Evolutionary conservation across 352 stramenopile genomes (phyloP).

Genomic region (Globisporangium yorkense): DNA sequence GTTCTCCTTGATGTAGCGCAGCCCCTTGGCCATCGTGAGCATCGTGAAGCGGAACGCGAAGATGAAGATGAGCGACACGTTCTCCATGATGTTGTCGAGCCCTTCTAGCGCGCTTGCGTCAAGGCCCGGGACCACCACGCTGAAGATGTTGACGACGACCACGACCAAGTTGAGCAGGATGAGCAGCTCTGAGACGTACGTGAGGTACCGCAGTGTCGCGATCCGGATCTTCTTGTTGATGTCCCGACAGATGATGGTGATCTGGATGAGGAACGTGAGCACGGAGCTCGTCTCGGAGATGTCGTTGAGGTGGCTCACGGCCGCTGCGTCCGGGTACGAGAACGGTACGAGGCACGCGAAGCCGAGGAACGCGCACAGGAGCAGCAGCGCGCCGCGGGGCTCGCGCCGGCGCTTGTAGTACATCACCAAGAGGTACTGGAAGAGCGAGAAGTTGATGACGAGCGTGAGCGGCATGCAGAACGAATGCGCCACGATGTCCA

Average conservation of each 20-base stretch:
- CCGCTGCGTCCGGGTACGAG: constrained; percentile 11
- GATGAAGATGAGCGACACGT: constrained; percentile 26
- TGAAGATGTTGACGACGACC: background rate
- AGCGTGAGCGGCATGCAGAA: constrained; percentile 3
- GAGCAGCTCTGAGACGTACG: constrained; percentile 15
- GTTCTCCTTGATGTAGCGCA: background rate
- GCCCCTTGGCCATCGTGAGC: constrained; percentile 16
- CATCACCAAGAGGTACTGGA: constrained; percentile 24
- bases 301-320: constrained; percentile 21
- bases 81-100: constrained; percentile 21
- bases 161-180: constrained; percentile 8
- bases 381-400: constrained; percentile 8
- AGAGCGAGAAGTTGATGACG: constrained; percentile 32
- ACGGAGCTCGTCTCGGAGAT: constrained; percentile 29
- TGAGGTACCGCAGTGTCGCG: constrained; percentile 17
- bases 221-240: constrained; percentile 25
- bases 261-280: constrained; percentile 31
- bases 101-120: background rate
- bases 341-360: constrained; percentile 22
- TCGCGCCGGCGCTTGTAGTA: constrained; percentile 16
- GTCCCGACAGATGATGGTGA: constrained; percentile 24
- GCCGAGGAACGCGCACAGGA: constrained; percentile 14
- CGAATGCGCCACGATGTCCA: background rate
- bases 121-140: background rate
- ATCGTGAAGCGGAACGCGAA: constrained; percentile 34